phyloP scores from a whole-genome alignment of 495 filamentous ascomycete genomes.

The Talaromyces proteolyticus region DNA sequence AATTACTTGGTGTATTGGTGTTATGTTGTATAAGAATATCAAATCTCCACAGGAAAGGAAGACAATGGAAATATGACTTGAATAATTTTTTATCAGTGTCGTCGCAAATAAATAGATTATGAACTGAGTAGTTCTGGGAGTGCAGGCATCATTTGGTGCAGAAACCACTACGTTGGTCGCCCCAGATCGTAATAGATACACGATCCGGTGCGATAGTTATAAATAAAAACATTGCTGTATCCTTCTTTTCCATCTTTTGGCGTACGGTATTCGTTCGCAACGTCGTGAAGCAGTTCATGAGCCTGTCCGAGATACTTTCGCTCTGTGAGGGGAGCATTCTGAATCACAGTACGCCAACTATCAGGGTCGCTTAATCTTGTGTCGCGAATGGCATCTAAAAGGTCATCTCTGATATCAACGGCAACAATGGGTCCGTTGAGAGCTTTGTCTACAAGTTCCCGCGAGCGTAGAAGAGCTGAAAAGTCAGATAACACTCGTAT shows the following conservation, averaged over 20 bases:
- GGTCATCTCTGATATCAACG: slow-evolving; percentile 79
- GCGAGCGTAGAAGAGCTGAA: slow-evolving; percentile 55
- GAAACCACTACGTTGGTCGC: slow-evolving; percentile 1
- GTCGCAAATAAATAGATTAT: no score
- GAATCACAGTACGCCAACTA: slow-evolving; percentile 78
- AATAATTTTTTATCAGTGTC: no score
- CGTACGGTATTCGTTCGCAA: slow-evolving; percentile 45
- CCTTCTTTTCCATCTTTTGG: slow-evolving; percentile 37
- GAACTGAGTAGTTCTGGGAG: no score
- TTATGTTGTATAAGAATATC: neutral
- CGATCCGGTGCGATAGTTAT: slow-evolving; percentile 71
- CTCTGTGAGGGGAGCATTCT: slow-evolving; percentile 70
- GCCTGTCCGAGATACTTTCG: slow-evolving; percentile 83
- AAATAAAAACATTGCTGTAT: slow-evolving; percentile 66
- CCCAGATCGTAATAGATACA: slow-evolving; percentile 73
- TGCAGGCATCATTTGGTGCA: no score
- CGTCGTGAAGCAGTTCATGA: slow-evolving; percentile 64
- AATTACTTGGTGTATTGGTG: neutral
- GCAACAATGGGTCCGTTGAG: slow-evolving; percentile 75
- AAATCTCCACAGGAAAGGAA: neutral
- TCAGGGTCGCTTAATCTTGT: slow-evolving; percentile 77
- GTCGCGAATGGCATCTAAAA: slow-evolving; percentile 72
- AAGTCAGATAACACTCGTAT: neutral
- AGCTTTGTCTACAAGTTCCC: slow-evolving; percentile 57
- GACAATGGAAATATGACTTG: no score